These are phyloP conservation scores for Austroboletus novae-zelandiae DNA, from an alignment of 1,284 basidiomycete genomes.

Conservation along the genomic window DNA sequence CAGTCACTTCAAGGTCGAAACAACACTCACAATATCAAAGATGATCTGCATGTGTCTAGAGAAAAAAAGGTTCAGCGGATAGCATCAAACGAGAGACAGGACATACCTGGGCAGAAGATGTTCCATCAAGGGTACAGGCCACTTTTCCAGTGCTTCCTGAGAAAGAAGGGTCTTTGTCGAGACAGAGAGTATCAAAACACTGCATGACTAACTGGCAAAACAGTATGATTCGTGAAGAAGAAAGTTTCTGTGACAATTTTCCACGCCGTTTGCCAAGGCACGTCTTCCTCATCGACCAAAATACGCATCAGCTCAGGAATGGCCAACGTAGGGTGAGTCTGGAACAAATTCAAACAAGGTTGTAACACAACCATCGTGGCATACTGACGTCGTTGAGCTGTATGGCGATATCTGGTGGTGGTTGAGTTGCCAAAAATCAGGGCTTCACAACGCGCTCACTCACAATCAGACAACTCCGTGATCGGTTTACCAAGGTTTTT, in stretches of 20 bases:
- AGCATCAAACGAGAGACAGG: background rate
- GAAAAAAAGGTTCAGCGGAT: background rate
- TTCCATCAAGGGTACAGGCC: slow-evolving; percentile 82
- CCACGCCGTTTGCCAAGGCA: slow-evolving; percentile 85
- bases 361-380: background rate
- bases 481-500: slow-evolving; percentile 77
- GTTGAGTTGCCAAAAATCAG: slow-evolving; percentile 1
- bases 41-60: slow-evolving; percentile 82
- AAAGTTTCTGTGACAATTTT: slow-evolving; percentile 83
- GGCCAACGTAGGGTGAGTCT: slow-evolving; percentile 92
- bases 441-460: slow-evolving; percentile 20
- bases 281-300: slow-evolving; percentile 83
- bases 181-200: background rate
- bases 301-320: slow-evolving; percentile 95
- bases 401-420: slow-evolving; percentile 70
- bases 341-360: background rate
- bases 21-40: slow-evolving; percentile 72
- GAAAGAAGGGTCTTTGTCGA: slow-evolving; percentile 1
- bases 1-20: background rate
- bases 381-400: slow-evolving; percentile 79
- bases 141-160: slow-evolving; percentile 80
- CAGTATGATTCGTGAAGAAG: slow-evolving; percentile 93
- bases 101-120: slow-evolving; percentile 71
- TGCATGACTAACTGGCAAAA: slow-evolving; percentile 56
- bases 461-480: slow-evolving; percentile 77